phyloP scores from a whole-genome alignment of 371 early-diverging fungal species.

The Catenaria anguillulae region DNA sequence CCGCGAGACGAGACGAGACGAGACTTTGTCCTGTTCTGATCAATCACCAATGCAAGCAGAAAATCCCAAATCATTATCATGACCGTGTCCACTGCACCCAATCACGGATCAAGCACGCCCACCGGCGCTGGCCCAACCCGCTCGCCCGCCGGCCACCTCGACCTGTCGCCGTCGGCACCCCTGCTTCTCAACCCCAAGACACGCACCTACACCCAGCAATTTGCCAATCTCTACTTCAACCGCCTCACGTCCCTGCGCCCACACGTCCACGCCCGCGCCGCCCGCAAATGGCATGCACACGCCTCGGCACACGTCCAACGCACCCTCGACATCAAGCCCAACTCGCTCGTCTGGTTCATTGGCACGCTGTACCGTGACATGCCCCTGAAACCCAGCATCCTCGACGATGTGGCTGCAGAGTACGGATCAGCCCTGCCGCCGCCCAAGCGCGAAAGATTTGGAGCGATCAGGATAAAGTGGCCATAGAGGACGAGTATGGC shows the following conservation, averaged over 20 bases:
- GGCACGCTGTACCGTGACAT: conserved; percentile 80
- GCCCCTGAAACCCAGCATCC: conserved; percentile 67
- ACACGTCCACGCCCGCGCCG: conserved; percentile 29
- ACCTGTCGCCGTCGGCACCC: neutral
- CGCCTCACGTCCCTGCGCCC: conserved; percentile 51
- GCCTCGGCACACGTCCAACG: conserved; percentile 28
- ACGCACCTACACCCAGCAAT: conserved; percentile 59
- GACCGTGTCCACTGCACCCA: too few species aligned
- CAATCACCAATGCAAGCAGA: too few species aligned
- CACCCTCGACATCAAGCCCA: conserved; percentile 49
- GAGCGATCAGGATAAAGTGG: conserved; percentile 41
- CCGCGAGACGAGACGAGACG: too few species aligned
- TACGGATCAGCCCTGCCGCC: conserved; percentile 43
- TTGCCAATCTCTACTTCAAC: conserved; percentile 65
- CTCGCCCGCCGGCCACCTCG: too few species aligned
- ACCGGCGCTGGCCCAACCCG: too few species aligned
- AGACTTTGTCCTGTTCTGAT: too few species aligned
- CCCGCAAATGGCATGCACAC: conserved; percentile 28
- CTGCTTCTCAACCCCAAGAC: conserved; percentile 34
- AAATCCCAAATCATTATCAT: too few species aligned
- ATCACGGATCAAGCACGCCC: too few species aligned
- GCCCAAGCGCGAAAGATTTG: conserved; percentile 44
- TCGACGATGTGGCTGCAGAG: conserved; percentile 58
- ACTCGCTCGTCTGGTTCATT: conserved; percentile 47
- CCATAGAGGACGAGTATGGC: conserved; percentile 84